Conservation (phyloP, 2,329 filamentous ascomycete genomes). For the Periconia sp. region DNA sequence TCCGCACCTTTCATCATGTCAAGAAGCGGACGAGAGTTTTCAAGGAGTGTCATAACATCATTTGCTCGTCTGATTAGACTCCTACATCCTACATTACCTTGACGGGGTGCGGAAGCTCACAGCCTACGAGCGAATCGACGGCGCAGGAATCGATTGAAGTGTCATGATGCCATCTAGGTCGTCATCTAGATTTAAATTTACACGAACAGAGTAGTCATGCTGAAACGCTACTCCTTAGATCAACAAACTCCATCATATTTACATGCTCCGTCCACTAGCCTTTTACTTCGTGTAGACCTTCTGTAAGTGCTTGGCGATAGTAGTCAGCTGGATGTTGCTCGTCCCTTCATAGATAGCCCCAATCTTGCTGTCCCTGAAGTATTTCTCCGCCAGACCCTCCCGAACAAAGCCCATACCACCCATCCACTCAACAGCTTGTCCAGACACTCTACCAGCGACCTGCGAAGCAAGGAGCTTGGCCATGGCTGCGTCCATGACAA, state of each 20-base stretch:
- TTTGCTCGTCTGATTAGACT: too few species aligned
- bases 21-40: too few species aligned
- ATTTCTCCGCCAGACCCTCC: slow-evolving; percentile 97
- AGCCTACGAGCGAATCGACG: too few species aligned
- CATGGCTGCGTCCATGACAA: slow-evolving; percentile 96
- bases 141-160: too few species aligned
- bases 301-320: slow-evolving; percentile 73
- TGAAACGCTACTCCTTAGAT: too few species aligned
- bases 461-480: slow-evolving; percentile 95
- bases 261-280: neutral
- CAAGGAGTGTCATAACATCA: too few species aligned
- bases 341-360: slow-evolving; percentile 96
- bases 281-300: slow-evolving; percentile 67
- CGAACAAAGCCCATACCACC: slow-evolving; percentile 98
- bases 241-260: neutral
- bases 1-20: too few species aligned
- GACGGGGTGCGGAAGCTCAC: too few species aligned
- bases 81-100: too few species aligned
- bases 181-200: too few species aligned
- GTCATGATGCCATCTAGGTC: too few species aligned
- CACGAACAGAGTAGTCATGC: too few species aligned
- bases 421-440: slow-evolving; percentile 97
- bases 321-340: slow-evolving; percentile 74
- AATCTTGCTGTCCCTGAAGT: slow-evolving; percentile 97
- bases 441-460: slow-evolving; percentile 84